A percentile compares a stretch with the other conserved stretches of the same genome.
phyloP scores from a whole-genome alignment of 495 filamentous ascomycete genomes.

The Aspergillus incahuasiensis region DNA sequence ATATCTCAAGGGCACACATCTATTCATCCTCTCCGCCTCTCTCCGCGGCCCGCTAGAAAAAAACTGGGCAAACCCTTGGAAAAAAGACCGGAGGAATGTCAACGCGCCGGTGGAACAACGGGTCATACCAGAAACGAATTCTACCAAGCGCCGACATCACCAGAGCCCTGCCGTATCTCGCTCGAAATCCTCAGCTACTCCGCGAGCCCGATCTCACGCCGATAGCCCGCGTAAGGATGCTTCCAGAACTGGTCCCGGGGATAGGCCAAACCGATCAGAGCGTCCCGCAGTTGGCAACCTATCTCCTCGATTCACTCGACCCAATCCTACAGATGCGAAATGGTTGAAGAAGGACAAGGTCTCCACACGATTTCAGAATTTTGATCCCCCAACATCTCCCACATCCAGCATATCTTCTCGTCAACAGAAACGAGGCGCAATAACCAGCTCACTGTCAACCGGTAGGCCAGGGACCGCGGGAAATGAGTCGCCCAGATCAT shows the following conservation, averaged over 20 bases:
- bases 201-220: background rate
- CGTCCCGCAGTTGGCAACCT: background rate
- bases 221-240: background rate
- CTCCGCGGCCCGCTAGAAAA: conserved; percentile 60
- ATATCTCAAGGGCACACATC: conserved; percentile 53
- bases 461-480: background rate
- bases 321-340: conserved; percentile 11
- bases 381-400: conserved; percentile 43
- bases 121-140: conserved; percentile 22
- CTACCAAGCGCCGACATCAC: conserved; percentile 16
- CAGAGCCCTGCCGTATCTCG: conserved; percentile 2
- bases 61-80: conserved; percentile 66
- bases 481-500: background rate
- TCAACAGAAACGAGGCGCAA: conserved; percentile 13
- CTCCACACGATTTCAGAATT: conserved; percentile 26
- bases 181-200: background rate
- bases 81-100: conserved; percentile 25
- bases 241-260: background rate
- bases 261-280: background rate
- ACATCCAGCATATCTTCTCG: conserved; percentile 25
- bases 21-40: conserved; percentile 58
- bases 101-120: conserved; percentile 2
- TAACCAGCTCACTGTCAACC: conserved; percentile 1
- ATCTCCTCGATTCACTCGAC: background rate
- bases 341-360: conserved; percentile 41